Evolutionary conservation across 2,329 filamentous ascomycete genomes (phyloP).

Genomic region (Onygena corvina): DNA sequence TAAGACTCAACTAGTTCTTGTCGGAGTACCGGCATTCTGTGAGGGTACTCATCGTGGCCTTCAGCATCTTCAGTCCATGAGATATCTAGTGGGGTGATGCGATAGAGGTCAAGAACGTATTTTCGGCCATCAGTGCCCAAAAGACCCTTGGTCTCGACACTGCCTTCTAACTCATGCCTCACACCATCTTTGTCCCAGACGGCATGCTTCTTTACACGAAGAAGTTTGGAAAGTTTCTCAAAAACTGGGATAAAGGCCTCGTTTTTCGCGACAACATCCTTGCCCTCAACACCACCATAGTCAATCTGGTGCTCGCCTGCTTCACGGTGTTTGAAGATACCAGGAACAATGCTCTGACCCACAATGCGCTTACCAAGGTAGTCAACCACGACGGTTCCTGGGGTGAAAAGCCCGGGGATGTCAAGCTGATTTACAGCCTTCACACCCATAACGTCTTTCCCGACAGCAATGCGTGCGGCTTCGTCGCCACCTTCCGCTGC

Average conservation of each 20-base stretch:
- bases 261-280: conserved; percentile 85
- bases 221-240: conserved; percentile 75
- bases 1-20: conserved; percentile 82
- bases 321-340: conserved; percentile 97
- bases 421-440: conserved; percentile 94
- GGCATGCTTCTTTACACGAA: conserved; percentile 85
- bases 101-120: conserved; percentile 93
- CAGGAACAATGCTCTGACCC: conserved; percentile 93
- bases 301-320: conserved; percentile 98
- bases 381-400: conserved; percentile 90
- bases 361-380: conserved; percentile 96
- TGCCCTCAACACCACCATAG: conserved; percentile 94
- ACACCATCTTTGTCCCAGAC: conserved; percentile 97
- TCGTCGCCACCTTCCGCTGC: conserved; percentile 93
- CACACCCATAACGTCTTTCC: conserved; percentile 91
- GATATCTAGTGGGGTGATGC: conserved; percentile 84
- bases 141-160: conserved; percentile 96
- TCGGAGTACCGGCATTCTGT: conserved; percentile 88
- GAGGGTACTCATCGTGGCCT: conserved; percentile 58
- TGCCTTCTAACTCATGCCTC: conserved; percentile 82
- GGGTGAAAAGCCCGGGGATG: conserved; percentile 85
- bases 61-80: conserved; percentile 72
- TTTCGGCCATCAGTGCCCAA: conserved; percentile 92
- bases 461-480: conserved; percentile 86
- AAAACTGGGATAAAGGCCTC: conserved; percentile 75